These are phyloP conservation scores for Ustilago trichophora DNA, from an alignment of 1,284 basidiomycete species.

Conservation along the genomic window DNA sequence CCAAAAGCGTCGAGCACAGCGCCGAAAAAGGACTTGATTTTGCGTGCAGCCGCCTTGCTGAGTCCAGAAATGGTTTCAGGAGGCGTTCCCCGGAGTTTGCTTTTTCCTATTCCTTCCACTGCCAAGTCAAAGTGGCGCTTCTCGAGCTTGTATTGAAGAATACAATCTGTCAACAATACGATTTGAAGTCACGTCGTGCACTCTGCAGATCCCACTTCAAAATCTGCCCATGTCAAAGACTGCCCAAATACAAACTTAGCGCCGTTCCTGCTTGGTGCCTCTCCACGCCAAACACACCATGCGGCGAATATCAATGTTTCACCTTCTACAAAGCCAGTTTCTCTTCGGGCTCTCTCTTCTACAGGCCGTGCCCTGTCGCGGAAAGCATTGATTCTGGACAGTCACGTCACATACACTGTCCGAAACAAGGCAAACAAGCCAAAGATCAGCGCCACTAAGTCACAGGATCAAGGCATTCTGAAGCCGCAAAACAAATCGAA, in stretches of 20 bases:
- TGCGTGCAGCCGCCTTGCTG: neutral
- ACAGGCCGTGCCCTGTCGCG: neutral
- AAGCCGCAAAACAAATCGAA: too few species aligned
- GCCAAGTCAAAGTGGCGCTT: neutral
- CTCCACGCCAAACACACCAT: too few species aligned
- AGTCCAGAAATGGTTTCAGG: conserved; percentile 16
- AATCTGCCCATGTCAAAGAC: conserved; percentile 1
- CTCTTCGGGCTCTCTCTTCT: neutral
- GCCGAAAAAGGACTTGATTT: conserved; percentile 2
- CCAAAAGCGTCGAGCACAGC: neutral
- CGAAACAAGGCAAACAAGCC: too few species aligned
- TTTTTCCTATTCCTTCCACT: neutral
- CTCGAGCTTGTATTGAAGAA: neutral
- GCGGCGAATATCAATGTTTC: conserved; percentile 9
- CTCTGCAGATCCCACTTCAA: neutral
- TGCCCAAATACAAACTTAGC: conserved; percentile 4
- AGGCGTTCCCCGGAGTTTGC: conserved; percentile 12
- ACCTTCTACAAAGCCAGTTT: conserved; percentile 9
- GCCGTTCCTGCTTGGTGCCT: neutral
- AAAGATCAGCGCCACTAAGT: too few species aligned
- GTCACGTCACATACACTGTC: too few species aligned
- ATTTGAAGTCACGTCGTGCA: too few species aligned
- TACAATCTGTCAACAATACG: too few species aligned
- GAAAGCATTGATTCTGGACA: too few species aligned
- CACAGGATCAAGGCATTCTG: too few species aligned